These are phyloP conservation scores for Bipolaris cookei DNA, from an alignment of 2,329 filamentous ascomycete species.

Conservation along the genomic window DNA sequence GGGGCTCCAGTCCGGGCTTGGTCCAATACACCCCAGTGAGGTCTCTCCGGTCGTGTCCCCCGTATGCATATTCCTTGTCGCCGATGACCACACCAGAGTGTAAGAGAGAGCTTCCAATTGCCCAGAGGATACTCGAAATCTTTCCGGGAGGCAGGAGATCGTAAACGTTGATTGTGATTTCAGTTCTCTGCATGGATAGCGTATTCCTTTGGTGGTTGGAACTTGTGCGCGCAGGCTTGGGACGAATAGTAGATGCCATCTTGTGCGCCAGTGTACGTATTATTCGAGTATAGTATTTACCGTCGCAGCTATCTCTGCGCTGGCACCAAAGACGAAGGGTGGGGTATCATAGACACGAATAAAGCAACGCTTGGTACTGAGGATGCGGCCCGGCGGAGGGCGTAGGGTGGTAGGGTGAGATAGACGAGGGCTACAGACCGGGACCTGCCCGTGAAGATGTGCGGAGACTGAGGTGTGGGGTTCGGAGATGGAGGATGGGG, in stretches of 20 bases:
- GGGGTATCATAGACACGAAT: constrained; percentile 22
- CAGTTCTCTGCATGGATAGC: constrained; percentile 72
- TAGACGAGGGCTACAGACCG: constrained; percentile 16
- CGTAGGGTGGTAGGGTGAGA: constrained; percentile 10
- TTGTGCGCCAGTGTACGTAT: constrained; percentile 12
- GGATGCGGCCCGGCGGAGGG: constrained; percentile 3
- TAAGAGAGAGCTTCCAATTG: constrained; percentile 75
- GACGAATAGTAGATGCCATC: constrained; percentile 43
- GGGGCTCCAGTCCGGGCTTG: constrained; percentile 71
- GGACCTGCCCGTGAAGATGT: constrained; percentile 30
- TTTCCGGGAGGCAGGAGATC: constrained; percentile 78
- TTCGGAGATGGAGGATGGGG: constrained; percentile 12
- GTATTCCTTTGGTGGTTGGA: constrained; percentile 65
- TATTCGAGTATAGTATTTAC: constrained; percentile 9
- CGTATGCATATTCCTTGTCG: constrained; percentile 82
- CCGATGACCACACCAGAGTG: constrained; percentile 85
- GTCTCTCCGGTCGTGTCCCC: constrained; percentile 74
- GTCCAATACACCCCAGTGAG: constrained; percentile 86
- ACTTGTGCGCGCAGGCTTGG: constrained; percentile 51
- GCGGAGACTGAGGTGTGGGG: constrained; percentile 15
- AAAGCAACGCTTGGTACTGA: constrained; percentile 9
- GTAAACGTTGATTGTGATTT: constrained; percentile 78
- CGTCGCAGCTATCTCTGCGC: constrained; percentile 10
- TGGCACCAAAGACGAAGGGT: constrained; percentile 14
- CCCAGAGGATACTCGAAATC: constrained; percentile 78